Conservation (phyloP, 257 asterid species). For the Thymus mandschuricus region DNA sequence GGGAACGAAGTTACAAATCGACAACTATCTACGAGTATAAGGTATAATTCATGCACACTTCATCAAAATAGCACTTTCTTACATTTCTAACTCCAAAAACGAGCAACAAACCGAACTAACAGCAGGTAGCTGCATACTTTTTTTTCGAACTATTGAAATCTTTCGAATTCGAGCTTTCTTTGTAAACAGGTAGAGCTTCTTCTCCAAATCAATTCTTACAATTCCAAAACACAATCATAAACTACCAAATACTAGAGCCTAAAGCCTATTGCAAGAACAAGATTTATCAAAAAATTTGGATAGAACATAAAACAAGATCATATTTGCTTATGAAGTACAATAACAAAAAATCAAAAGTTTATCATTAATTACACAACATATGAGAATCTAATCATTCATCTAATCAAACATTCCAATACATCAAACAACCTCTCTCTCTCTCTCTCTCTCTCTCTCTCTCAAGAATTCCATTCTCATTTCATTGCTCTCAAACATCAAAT, state of each 20-base stretch:
- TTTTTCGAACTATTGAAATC: no score
- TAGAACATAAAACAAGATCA: not conserved
- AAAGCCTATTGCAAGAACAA: not conserved
- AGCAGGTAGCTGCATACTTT: no score
- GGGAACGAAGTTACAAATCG: not conserved
- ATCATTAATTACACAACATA: not conserved
- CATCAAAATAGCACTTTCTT: not conserved
- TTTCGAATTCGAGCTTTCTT: no score
- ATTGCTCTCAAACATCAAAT: not conserved
- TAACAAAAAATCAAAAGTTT: not conserved
- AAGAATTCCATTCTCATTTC: not conserved
- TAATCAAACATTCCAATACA: constrained; percentile 21
- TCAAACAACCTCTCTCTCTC: not conserved
- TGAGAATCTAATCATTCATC: constrained; percentile 6
- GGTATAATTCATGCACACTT: not conserved
- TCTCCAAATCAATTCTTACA: not conserved
- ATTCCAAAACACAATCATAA: constrained; percentile 2
- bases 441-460: no score
- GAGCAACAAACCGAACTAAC: not conserved
- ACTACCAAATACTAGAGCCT: no score
- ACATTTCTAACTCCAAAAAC: not conserved
- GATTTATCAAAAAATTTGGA: not conserved
- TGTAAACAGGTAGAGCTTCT: no score
- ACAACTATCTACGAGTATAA: not conserved
- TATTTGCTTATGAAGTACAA: not conserved